Conservation (phyloP, 805 yeast genomes). For the Suhomyces tanzawaensis region DNA sequence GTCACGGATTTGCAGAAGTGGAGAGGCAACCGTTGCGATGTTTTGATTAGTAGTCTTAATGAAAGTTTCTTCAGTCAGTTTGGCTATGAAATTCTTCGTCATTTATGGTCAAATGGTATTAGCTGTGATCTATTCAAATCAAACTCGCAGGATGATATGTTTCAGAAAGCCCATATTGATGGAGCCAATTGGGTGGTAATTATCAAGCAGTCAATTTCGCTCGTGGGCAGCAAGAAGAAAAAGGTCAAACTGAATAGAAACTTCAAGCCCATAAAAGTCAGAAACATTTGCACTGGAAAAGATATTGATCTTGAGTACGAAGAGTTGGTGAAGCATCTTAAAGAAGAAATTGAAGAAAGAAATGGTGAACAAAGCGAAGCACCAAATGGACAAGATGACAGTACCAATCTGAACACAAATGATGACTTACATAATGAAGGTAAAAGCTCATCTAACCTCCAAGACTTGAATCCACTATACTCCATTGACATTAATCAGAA, state of each 20-base stretch:
- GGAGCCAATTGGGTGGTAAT: slow-evolving; percentile 77
- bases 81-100: slow-evolving; percentile 61
- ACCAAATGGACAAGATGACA: not conserved
- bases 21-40: slow-evolving; percentile 64
- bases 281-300: slow-evolving; percentile 53
- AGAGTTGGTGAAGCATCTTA: slow-evolving; percentile 50
- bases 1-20: slow-evolving; percentile 12
- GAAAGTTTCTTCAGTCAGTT: slow-evolving; percentile 52
- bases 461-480: slow-evolving; percentile 12
- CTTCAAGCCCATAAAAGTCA: slow-evolving; percentile 75
- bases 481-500: slow-evolving; percentile 47
- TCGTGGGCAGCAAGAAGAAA: slow-evolving; percentile 32
- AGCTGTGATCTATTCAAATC: slow-evolving; percentile 60
- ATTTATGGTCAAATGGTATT: slow-evolving; percentile 75
- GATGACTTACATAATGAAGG: slow-evolving; percentile 13
- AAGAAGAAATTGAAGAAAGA: slow-evolving; percentile 26
- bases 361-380: slow-evolving; percentile 12
- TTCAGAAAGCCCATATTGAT: slow-evolving; percentile 59
- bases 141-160: slow-evolving; percentile 56
- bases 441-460: slow-evolving; percentile 10
- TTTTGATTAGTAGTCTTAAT: slow-evolving; percentile 69
- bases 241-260: slow-evolving; percentile 34
- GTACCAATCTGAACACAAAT: slow-evolving; percentile 14
- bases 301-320: slow-evolving; percentile 74
- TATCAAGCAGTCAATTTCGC: slow-evolving; percentile 61